Conservation (phyloP, 1,284 basidiomycete species). For the Omphalotus olearius region DNA sequence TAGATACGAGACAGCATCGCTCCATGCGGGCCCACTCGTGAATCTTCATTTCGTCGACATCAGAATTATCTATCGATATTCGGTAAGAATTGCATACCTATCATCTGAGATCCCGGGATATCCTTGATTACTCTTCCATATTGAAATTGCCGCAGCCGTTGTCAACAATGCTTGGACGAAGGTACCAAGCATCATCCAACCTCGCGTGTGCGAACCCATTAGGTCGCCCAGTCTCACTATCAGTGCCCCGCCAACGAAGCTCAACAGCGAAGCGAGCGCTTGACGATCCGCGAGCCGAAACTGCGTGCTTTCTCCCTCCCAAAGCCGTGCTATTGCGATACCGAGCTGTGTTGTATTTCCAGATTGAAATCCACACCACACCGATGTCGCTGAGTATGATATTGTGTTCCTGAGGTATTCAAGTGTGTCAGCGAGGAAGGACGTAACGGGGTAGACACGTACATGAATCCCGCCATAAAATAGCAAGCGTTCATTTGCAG, state of each 20-base stretch:
- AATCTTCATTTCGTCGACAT: background rate
- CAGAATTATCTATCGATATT: background rate
- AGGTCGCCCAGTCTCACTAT: constrained; percentile 71
- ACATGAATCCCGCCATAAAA: constrained; percentile 3
- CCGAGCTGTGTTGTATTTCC: constrained; percentile 2
- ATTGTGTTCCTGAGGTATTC: background rate
- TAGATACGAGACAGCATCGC: constrained; percentile 58
- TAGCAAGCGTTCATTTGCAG: constrained; percentile 2
- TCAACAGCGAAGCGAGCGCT: constrained; percentile 71
- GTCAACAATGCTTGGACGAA: constrained; percentile 72
- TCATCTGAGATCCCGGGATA: constrained; percentile 25
- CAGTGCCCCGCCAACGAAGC: constrained; percentile 71
- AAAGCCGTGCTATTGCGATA: constrained; percentile 30
- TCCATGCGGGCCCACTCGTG: constrained; percentile 67
- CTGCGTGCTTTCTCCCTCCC: constrained; percentile 51
- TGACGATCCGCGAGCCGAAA: constrained; percentile 81
- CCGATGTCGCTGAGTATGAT: background rate
- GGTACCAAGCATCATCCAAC: constrained; percentile 71
- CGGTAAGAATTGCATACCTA: background rate
- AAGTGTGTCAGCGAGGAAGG: background rate
- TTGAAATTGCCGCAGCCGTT: constrained; percentile 63
- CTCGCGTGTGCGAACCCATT: constrained; percentile 61
- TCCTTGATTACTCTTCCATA: constrained; percentile 60
- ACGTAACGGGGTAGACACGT: background rate
- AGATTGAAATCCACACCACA: constrained; percentile 1